Evolutionary conservation across 768 basidiomycete genomes (phyloP), one percentile per base, ranked within the genome.

Genomic region (Suillus luteus): DNA sequence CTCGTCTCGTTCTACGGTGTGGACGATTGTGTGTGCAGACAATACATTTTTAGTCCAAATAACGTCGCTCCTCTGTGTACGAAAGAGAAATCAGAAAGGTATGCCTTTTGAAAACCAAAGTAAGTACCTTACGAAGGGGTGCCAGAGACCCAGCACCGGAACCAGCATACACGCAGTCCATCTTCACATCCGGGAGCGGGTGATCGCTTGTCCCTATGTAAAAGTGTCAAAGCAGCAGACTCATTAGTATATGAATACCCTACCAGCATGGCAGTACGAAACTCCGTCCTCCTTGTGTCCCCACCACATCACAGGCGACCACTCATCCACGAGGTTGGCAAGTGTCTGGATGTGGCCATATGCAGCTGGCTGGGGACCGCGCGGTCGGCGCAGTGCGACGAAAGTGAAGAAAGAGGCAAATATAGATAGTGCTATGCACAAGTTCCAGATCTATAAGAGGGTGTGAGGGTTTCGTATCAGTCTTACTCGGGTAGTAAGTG

Each of bases 361-460:
- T 22, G 64, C 52, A 33, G 66, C 63, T 0, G 69, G 69, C 60
- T 67, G 69, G 38, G 61, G 61, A 5, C 62, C 64, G 1, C 35
- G 41, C 24, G 64, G 64, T 31, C 22, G 62, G 17, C 8, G 35
- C 15, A 65, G 15, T 19, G 64, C 63, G 27, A 65, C 33, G 19
- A 46, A 54, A 0, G 67, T 66, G 27, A 76, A 49, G 10, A 63
- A 37, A n/a, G 74, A 27, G 27, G 27, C 27, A 27, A 27, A 27
- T 27, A 27, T 27, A 27, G 2, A 27, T 2, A 27, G 27, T 0
- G 63, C 67, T 2, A 2, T 68, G 19, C 70, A 62, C 31, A 73
- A 68, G 55, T 76, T 76, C 8, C 76, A 59, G 33, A 75, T 70
- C 73, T 76, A 35, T 8, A 22, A 0, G 22, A 24, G 14, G 9